These are phyloP conservation scores for Scheffersomyces cryptocercus DNA, from an alignment of 1,139 yeast species.

Conservation along the genomic window DNA sequence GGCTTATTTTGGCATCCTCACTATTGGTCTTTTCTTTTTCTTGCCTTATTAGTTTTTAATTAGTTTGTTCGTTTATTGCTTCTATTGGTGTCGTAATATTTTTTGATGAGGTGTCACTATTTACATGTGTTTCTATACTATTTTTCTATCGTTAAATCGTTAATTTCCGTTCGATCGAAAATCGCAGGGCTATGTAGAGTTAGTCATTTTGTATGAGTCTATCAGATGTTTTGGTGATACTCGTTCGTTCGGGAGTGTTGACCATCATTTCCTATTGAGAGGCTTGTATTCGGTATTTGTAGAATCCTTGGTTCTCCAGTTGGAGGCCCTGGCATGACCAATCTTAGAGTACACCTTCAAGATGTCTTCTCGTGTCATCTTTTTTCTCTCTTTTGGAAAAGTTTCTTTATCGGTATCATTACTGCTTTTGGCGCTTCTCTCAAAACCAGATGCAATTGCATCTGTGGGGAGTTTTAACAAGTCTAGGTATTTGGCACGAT, in stretches of 20 bases:
- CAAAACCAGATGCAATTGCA: constrained; percentile 7
- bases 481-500: constrained; percentile 8
- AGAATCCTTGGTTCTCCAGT: constrained; percentile 26
- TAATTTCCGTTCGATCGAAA: no score
- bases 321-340: constrained; percentile 26
- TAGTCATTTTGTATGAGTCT: neutral
- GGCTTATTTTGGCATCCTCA: no score
- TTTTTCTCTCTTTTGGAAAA: neutral
- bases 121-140: no score
- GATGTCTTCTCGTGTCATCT: constrained; percentile 12
- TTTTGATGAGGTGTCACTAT: no score
- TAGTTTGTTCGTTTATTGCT: no score
- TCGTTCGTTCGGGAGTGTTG: neutral
- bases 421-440: constrained; percentile 1
- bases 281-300: constrained; percentile 21
- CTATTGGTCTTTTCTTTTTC: no score
- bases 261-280: neutral
- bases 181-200: no score
- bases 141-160: no score
- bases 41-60: no score
- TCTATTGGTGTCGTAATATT: no score
- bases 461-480: constrained; percentile 10
- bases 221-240: neutral
- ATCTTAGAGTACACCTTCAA: constrained; percentile 28
- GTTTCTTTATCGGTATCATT: neutral